Evolutionary conservation across 148 eudicot genomes (phyloP).

Genomic region (Amaranthus hypochondriacus): DNA sequence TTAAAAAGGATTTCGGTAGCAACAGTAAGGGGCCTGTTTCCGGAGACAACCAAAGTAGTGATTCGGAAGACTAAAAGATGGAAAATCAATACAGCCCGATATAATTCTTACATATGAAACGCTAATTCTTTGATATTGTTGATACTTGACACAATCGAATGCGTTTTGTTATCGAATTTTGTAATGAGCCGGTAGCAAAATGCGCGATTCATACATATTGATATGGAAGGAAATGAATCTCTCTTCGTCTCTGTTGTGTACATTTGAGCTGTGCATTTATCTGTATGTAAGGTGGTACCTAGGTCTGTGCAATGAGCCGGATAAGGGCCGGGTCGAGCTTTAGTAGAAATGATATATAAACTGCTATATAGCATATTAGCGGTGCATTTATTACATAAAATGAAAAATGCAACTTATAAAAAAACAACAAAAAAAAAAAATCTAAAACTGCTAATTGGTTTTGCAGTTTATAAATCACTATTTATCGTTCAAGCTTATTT

Average conservation of each 20-base stretch:
- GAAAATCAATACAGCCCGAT: background rate
- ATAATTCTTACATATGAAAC: conserved; percentile 1
- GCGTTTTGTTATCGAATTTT: conserved; percentile 32
- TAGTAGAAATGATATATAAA: no score
- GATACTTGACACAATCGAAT: background rate
- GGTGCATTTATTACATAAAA: no score
- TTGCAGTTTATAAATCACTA: no score
- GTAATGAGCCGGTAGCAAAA: conserved; percentile 24
- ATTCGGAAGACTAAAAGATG: conserved; percentile 17
- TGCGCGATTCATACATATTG: conserved; percentile 22
- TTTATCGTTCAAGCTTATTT: no score
- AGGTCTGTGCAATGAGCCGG: no score
- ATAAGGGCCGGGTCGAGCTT: no score
- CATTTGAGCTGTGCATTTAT: conserved; percentile 24
- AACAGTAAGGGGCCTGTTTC: conserved; percentile 8
- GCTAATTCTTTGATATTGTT: conserved; percentile 4
- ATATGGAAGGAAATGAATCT: conserved; percentile 21
- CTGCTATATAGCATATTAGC: no score
- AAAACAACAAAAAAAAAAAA: no score
- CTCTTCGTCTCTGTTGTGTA: conserved; percentile 20
- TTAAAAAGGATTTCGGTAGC: conserved; percentile 4
- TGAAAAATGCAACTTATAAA: no score
- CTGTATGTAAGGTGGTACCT: conserved; percentile 13
- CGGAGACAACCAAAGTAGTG: conserved; percentile 5
- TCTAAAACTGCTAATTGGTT: no score